Percentiles rank a stretch among this genome's conserved stretches.
These are phyloP conservation scores for Amylostereum chailletii DNA, from an alignment of 1,284 basidiomycete species.

Conservation along the genomic window DNA sequence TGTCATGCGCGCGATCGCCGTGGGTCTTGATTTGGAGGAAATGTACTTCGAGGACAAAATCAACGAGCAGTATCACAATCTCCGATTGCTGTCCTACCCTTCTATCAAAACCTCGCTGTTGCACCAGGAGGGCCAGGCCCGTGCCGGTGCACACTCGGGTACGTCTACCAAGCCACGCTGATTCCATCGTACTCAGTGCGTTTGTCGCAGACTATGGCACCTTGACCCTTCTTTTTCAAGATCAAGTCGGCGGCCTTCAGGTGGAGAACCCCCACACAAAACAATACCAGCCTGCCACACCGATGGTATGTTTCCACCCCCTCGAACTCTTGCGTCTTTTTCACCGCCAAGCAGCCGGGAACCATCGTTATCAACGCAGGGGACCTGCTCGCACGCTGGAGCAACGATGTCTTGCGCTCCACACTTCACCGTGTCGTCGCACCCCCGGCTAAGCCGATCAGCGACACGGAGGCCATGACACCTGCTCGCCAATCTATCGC, in stretches of 20 bases:
- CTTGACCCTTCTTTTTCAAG: slow-evolving; percentile 79
- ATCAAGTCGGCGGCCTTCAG: slow-evolving; percentile 75
- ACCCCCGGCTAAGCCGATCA: slow-evolving; percentile 45
- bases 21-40: slow-evolving; percentile 68
- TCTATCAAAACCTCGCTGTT: slow-evolving; percentile 54
- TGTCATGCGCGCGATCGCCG: slow-evolving; percentile 75
- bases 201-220: slow-evolving; percentile 64
- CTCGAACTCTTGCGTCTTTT: slow-evolving; percentile 8
- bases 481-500: slow-evolving; percentile 74
- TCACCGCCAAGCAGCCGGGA: slow-evolving; percentile 39
- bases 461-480: slow-evolving; percentile 42
- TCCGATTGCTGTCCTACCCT: slow-evolving; percentile 71
- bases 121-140: slow-evolving; percentile 57
- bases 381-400: slow-evolving; percentile 78
- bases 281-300: slow-evolving; percentile 61
- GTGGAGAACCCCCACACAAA: slow-evolving; percentile 73
- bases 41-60: slow-evolving; percentile 68
- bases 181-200: slow-evolving; percentile 1
- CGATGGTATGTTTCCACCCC: slow-evolving; percentile 46
- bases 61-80: slow-evolving; percentile 68
- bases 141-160: slow-evolving; percentile 76
- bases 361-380: slow-evolving; percentile 83
- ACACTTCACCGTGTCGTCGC: slow-evolving; percentile 80
- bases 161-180: slow-evolving; percentile 4
- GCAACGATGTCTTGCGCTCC: slow-evolving; percentile 71